phyloP scores from a whole-genome alignment of 768 basidiomycete genomes.

The Mycena metata region DNA sequence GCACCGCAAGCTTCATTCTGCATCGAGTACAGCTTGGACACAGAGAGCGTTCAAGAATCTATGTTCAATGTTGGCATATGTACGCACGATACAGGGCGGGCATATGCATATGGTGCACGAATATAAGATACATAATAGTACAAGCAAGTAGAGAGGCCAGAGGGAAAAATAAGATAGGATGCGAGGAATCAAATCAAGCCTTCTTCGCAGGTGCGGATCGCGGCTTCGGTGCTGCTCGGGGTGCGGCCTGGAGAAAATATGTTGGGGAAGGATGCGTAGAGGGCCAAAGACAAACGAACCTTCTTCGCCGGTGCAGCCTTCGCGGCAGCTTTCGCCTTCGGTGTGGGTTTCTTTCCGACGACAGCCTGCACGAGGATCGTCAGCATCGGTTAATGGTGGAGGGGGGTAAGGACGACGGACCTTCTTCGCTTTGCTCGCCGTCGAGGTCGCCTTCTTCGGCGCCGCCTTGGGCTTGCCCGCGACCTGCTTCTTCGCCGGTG shows the following conservation, averaged over 20 bases:
- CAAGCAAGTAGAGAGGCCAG: slow-evolving; percentile 22
- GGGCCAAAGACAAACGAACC: slow-evolving; percentile 11
- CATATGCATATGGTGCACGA: slow-evolving; percentile 3
- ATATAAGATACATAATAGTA: slow-evolving; percentile 25
- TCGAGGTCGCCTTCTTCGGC: slow-evolving; percentile 34
- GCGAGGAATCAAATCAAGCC: background rate
- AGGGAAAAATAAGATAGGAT: slow-evolving; percentile 1
- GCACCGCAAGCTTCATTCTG: too few species aligned
- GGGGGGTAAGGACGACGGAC: background rate
- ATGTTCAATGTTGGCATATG: slow-evolving; percentile 23
- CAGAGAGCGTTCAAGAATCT: too few species aligned
- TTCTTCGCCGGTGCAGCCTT: slow-evolving; percentile 33
- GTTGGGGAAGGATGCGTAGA: background rate
- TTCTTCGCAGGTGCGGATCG: slow-evolving; percentile 9
- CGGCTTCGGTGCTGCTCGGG: slow-evolving; percentile 17
- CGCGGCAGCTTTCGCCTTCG: slow-evolving; percentile 10
- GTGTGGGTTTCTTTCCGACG: slow-evolving; percentile 28
- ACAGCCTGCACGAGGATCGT: slow-evolving; percentile 17
- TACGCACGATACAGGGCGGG: background rate
- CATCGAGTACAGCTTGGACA: too few species aligned
- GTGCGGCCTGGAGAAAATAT: slow-evolving; percentile 12
- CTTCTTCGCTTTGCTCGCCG: slow-evolving; percentile 32
- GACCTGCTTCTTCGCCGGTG: slow-evolving; percentile 20
- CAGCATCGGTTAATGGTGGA: background rate
- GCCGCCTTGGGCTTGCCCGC: slow-evolving; percentile 29